phyloP scores from a whole-genome alignment of 2,329 filamentous ascomycete genomes.

The Mariannaea elegans region DNA sequence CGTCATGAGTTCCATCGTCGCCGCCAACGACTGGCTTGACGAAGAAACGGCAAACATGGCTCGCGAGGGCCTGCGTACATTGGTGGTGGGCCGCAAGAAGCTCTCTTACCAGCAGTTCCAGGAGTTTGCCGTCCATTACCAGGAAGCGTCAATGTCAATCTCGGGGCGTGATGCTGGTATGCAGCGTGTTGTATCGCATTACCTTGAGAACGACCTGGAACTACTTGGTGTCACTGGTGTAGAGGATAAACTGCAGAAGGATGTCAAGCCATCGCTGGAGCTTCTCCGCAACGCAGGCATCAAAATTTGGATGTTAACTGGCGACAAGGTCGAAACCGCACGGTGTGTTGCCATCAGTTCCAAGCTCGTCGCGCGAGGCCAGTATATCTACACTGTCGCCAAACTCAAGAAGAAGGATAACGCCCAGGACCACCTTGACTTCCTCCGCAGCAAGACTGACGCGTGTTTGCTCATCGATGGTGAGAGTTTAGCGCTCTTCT shows the following conservation, averaged over 20 bases:
- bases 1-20: conserved; percentile 96
- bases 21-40: conserved; percentile 96
- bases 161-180: conserved; percentile 83
- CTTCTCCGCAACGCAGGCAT: conserved; percentile 95
- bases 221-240: conserved; percentile 97
- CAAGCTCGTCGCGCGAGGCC: conserved; percentile 90
- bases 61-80: conserved; percentile 89
- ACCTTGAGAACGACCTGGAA: conserved; percentile 88
- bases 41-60: conserved; percentile 99
- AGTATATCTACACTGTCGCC: conserved; percentile 93
- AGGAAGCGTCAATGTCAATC: conserved; percentile 82
- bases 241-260: conserved; percentile 93
- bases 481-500: conserved; percentile 84
- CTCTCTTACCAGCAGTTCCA: conserved; percentile 81
- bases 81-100: conserved; percentile 93
- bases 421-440: conserved; percentile 88
- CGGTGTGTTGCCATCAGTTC: conserved; percentile 95
- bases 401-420: conserved; percentile 85
- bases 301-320: conserved; percentile 99
- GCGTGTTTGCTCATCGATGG: conserved; percentile 92
- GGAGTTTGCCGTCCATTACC: conserved; percentile 79
- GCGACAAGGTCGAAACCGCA: conserved; percentile 97
- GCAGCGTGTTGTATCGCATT: conserved; percentile 79
- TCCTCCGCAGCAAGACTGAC: conserved; percentile 87
- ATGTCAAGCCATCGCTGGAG: conserved; percentile 95